A percentile compares a stretch with the other conserved stretches of the same genome.
These are phyloP conservation scores for Amanita pallidorosea DNA, from an alignment of 768 basidiomycete species.

Conservation along the genomic window DNA sequence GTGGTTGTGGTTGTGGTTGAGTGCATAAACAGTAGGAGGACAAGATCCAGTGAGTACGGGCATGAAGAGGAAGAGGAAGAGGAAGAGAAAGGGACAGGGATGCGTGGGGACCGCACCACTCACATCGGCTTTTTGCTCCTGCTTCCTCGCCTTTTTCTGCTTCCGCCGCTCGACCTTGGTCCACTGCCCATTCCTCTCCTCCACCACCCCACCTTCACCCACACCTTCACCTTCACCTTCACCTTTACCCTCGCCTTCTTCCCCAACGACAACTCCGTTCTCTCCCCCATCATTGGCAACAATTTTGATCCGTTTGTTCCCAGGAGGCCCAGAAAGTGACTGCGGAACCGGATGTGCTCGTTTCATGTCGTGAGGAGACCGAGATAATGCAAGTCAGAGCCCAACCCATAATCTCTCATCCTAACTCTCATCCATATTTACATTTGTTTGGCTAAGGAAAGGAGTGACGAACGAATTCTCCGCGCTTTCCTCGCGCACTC, in stretches of 20 bases:
- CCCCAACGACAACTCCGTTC: neutral
- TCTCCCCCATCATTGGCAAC: neutral
- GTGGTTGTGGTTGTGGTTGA: too few species aligned
- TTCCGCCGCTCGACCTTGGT: slow-evolving; percentile 66
- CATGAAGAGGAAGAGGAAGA: slow-evolving; percentile 6
- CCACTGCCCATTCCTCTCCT: slow-evolving; percentile 12
- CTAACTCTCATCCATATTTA: neutral
- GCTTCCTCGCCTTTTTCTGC: slow-evolving; percentile 55
- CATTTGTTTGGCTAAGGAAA: neutral
- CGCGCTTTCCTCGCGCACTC: slow-evolving; percentile 1
- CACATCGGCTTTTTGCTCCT: slow-evolving; percentile 49
- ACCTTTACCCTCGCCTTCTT: neutral
- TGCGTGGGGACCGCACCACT: slow-evolving; percentile 1
- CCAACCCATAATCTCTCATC: too few species aligned
- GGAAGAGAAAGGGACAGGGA: neutral
- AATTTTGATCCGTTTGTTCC: neutral
- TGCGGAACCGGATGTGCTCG: neutral
- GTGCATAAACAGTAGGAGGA: neutral
- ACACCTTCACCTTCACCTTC: neutral
- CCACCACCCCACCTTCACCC: neutral
- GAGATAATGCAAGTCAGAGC: neutral
- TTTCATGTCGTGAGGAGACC: slow-evolving; percentile 1
- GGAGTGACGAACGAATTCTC: neutral
- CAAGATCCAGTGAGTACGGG: neutral
- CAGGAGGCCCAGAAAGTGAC: neutral